phyloP scores from a whole-genome alignment of 768 basidiomycete species.

The Suillus subluteus region DNA sequence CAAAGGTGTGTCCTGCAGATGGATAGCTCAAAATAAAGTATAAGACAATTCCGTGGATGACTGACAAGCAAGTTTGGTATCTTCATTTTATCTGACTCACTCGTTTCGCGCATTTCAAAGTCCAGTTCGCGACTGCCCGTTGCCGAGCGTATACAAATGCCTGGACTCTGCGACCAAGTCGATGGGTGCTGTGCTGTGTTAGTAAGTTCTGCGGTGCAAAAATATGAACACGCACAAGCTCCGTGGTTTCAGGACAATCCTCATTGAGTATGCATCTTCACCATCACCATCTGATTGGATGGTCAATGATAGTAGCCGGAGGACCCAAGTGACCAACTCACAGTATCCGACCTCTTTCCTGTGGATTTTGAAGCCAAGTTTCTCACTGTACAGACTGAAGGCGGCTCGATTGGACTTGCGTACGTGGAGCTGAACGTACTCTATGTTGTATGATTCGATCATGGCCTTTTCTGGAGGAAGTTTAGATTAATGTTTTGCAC shows the following conservation, averaged over 20 bases:
- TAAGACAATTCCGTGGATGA: neutral
- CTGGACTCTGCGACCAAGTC: constrained; percentile 1
- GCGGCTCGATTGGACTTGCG: constrained; percentile 33
- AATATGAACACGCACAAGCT: neutral
- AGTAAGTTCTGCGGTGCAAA: neutral
- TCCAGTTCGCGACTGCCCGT: neutral
- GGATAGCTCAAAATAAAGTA: neutral
- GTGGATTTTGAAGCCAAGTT: constrained; percentile 27
- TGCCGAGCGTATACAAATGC: neutral
- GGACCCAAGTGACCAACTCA: constrained; percentile 17
- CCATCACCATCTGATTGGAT: constrained; percentile 26
- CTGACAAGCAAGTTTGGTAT: neutral
- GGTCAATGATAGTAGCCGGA: neutral
- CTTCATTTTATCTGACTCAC: constrained; percentile 1
- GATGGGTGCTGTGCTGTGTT: neutral
- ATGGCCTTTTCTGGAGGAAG: constrained; percentile 29
- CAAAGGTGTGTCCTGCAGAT: neutral
- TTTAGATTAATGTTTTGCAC: constrained; percentile 5
- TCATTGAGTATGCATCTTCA: constrained; percentile 33
- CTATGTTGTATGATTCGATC: constrained; percentile 20
- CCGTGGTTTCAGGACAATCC: constrained; percentile 1
- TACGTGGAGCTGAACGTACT: constrained; percentile 32
- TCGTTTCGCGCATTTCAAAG: constrained; percentile 7
- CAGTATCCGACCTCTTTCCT: constrained; percentile 27
- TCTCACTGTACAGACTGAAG: constrained; percentile 22